Conservation (phyloP, 2,329 filamentous ascomycete species). For the Fusarium sp. region DNA sequence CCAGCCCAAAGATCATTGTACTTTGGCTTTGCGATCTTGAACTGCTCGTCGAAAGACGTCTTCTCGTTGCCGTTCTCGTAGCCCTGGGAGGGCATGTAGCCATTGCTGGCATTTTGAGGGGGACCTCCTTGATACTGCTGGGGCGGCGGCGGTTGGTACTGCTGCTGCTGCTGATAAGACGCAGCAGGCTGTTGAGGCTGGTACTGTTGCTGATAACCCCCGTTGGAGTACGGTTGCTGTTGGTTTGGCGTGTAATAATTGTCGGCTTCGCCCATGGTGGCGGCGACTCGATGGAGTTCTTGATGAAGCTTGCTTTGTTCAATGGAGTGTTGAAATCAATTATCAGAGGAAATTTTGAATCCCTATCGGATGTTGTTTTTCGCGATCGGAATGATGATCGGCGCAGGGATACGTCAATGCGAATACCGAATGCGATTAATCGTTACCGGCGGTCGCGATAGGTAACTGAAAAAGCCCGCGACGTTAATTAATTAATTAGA, state of each 20-base stretch:
- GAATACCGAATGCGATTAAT: constrained; percentile 15
- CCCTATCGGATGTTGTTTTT: background rate
- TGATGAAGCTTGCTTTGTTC: background rate
- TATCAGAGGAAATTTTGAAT: background rate
- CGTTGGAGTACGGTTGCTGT: constrained; percentile 43
- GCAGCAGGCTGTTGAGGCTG: constrained; percentile 46
- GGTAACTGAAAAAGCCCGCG: background rate
- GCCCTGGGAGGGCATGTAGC: constrained; percentile 55
- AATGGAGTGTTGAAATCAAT: too few species aligned
- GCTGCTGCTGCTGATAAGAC: constrained; percentile 27
- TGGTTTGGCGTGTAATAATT: constrained; percentile 50
- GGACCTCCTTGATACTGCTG: constrained; percentile 49
- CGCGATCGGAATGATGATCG: constrained; percentile 29
- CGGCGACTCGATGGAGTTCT: constrained; percentile 15
- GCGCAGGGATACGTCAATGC: constrained; percentile 28
- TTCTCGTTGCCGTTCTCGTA: constrained; percentile 58
- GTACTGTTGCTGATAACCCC: constrained; percentile 43
- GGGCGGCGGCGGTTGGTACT: constrained; percentile 47
- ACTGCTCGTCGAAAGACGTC: constrained; percentile 80
- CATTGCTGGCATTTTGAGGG: constrained; percentile 42
- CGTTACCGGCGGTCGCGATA: constrained; percentile 1
- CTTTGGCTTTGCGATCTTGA: constrained; percentile 86
- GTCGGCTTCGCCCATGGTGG: constrained; percentile 54
- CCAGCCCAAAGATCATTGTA: constrained; percentile 94
- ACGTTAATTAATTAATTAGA: background rate